Evolutionary conservation across 345 rosid genomes (phyloP).

Genomic region (Rhodomyrtus tomentosa): DNA sequence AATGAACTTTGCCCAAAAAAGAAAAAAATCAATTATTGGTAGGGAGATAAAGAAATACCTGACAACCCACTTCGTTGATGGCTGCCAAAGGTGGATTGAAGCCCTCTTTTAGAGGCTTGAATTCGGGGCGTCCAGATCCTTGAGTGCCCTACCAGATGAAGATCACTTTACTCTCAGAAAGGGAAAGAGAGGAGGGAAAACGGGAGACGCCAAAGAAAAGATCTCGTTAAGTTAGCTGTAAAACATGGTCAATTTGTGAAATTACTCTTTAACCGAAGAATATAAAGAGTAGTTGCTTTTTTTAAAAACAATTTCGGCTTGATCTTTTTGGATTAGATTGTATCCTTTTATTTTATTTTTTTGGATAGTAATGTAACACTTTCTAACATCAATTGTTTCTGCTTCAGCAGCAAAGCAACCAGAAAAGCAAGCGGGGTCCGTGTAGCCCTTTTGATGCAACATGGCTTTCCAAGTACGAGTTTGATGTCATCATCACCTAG

Average conservation of each 20-base stretch:
- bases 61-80: slow-evolving; percentile 5
- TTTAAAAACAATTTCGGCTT: no score
- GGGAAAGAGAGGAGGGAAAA: not conserved
- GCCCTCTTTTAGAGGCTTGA: not conserved
- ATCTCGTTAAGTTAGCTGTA: not conserved
- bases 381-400: no score
- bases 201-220: not conserved
- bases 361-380: no score
- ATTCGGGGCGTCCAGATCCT: not conserved
- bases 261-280: not conserved
- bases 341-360: no score
- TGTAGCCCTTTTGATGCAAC: not conserved
- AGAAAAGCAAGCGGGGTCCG: not conserved
- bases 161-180: not conserved
- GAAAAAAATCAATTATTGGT: not conserved
- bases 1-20: not conserved
- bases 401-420: no score
- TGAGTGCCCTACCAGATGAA: not conserved
- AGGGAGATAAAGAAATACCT: not conserved
- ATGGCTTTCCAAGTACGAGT: not conserved
- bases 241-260: not conserved
- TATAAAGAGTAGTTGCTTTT: not conserved
- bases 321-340: no score
- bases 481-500: not conserved
- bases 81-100: slow-evolving; percentile 1